phyloP scores from a whole-genome alignment of 148 eudicot genomes.

The Talinum fruticosum region DNA sequence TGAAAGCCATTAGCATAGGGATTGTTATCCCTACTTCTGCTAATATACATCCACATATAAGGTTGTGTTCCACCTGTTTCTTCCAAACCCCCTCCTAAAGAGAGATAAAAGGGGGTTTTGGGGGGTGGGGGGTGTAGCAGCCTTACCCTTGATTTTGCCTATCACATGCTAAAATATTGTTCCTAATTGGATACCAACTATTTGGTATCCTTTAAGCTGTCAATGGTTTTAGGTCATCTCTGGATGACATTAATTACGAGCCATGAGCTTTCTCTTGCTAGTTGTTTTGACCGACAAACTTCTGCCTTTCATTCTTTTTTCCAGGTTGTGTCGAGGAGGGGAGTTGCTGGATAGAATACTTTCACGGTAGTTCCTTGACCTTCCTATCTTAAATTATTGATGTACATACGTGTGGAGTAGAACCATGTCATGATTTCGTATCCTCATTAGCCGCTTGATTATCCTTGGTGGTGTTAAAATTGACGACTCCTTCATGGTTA shows the following conservation, averaged over 20 bases:
- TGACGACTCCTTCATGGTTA: slow-evolving; percentile 7
- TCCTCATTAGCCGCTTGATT: background rate
- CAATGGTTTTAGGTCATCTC: background rate
- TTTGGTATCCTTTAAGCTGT: background rate
- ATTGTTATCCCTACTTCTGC: background rate
- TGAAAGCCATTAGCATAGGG: background rate
- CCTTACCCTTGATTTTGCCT: no score
- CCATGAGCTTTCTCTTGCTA: background rate
- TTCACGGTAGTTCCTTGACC: slow-evolving; percentile 50
- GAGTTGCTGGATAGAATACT: slow-evolving; percentile 90
- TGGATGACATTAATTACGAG: background rate
- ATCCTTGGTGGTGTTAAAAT: background rate
- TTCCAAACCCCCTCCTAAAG: no score
- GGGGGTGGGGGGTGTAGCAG: no score
- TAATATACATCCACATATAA: no score
- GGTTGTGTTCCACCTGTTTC: no score
- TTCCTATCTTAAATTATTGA: slow-evolving; percentile 5
- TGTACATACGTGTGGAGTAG: background rate
- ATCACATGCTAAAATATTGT: background rate
- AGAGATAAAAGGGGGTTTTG: no score
- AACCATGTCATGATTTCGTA: background rate
- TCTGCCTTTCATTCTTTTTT: slow-evolving; percentile 10
- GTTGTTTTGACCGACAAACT: background rate
- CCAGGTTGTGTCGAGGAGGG: slow-evolving; percentile 97
- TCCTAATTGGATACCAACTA: background rate